These are phyloP conservation scores for Scortechinia acanthostroma DNA, from an alignment of 2,329 filamentous ascomycete genomes.

Conservation along the genomic window DNA sequence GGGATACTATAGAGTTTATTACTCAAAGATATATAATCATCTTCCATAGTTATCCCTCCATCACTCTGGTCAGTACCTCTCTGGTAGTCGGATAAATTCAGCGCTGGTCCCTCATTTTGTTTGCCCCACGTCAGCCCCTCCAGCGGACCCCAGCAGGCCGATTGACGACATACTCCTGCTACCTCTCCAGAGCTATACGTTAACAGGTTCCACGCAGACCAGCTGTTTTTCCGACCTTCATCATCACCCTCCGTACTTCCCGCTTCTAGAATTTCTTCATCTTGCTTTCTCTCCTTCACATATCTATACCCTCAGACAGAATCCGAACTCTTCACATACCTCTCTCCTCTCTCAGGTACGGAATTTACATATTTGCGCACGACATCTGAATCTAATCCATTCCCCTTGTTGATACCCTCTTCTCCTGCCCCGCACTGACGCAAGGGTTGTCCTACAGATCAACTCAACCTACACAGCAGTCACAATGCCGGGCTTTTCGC, in stretches of 20 bases:
- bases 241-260: too few species aligned
- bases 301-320: neutral
- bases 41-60: too few species aligned
- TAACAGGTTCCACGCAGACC: too few species aligned
- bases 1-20: too few species aligned
- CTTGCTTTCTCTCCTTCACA: neutral
- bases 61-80: too few species aligned
- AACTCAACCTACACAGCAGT: too few species aligned
- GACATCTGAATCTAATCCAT: neutral
- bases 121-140: neutral
- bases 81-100: too few species aligned
- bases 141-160: neutral
- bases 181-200: too few species aligned
- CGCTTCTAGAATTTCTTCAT: neutral
- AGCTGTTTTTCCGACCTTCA: too few species aligned
- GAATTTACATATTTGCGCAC: neutral
- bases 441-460: too few species aligned
- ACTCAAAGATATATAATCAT: too few species aligned
- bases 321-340: neutral
- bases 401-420: neutral
- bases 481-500: constrained; percentile 49
- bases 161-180: neutral
- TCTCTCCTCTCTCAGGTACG: neutral
- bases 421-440: neutral
- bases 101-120: too few species aligned